Conservation (phyloP, 345 rosid species). For the Aegle marmelos region DNA sequence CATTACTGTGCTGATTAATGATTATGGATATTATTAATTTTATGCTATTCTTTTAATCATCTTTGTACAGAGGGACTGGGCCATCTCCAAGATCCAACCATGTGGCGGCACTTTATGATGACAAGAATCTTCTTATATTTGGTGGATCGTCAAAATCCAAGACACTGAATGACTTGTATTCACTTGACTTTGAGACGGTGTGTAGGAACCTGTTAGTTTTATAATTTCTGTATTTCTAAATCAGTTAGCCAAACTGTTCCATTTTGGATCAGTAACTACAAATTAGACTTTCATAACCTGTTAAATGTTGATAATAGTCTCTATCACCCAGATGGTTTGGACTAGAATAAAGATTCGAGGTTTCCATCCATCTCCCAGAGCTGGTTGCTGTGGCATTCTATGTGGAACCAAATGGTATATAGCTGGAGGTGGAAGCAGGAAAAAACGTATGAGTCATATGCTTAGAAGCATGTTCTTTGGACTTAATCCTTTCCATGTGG, state of each 20-base stretch:
- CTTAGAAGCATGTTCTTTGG: conserved; percentile 8
- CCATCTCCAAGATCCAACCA: conserved; percentile 90
- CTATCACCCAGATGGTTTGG: conserved; percentile 77
- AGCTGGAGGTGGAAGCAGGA: conserved; percentile 96
- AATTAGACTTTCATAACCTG: background rate
- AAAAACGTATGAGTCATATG: conserved; percentile 61
- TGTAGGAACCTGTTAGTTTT: conserved; percentile 8
- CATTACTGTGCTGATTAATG: conserved; percentile 3
- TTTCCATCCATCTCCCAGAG: conserved; percentile 92
- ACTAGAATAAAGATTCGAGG: conserved; percentile 88
- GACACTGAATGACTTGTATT: conserved; percentile 84
- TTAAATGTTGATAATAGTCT: conserved; percentile 6
- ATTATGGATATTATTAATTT: background rate
- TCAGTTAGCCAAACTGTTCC: background rate
- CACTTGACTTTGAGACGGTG: conserved; percentile 96
- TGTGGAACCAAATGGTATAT: conserved; percentile 96
- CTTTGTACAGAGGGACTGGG: conserved; percentile 64
- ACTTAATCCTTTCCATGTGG: background rate
- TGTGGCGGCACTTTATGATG: conserved; percentile 81
- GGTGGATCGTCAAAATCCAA: conserved; percentile 86
- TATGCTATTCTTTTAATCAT: background rate
- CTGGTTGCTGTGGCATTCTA: conserved; percentile 88
- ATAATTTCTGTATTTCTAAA: background rate
- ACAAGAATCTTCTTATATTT: conserved; percentile 73
- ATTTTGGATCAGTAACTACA: conserved; percentile 8